A percentile compares a stretch with the other conserved stretches of the same genome.
Conservation (phyloP, 176 grass and related monocot genomes). For the Carex littledalei region DNA sequence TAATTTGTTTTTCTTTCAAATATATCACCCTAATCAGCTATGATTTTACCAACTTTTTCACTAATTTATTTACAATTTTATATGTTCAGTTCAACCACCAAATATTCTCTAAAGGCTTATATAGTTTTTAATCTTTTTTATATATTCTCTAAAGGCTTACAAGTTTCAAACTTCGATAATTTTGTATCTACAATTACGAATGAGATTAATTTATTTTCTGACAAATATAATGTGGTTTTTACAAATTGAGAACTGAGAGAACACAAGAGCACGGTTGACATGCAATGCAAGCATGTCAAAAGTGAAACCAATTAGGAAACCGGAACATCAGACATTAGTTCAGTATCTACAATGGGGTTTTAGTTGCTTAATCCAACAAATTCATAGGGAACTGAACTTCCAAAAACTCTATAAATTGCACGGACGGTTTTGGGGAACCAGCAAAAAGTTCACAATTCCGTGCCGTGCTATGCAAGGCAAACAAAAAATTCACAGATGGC, state of each 20-base stretch:
- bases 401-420: conserved; percentile 8
- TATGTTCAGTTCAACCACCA: no score
- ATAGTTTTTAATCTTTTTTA: no score
- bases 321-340: background rate
- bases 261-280: background rate
- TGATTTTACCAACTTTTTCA: no score
- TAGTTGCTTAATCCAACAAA: background rate
- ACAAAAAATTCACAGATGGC: conserved; percentile 6
- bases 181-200: background rate
- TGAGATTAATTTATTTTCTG: background rate
- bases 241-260: background rate
- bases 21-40: no score
- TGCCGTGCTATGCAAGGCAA: conserved; percentile 30
- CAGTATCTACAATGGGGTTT: background rate
- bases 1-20: no score
- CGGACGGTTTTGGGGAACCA: conserved; percentile 5
- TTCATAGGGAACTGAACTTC: background rate
- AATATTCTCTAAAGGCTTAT: no score
- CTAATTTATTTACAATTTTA: no score
- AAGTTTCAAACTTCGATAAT: background rate
- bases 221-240: background rate
- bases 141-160: no score
- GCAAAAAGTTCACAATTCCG: conserved; percentile 2
- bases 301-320: background rate
- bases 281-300: background rate